These are phyloP conservation scores for Vanderwaltozyma tropicalis DNA, from an alignment of 805 yeast genomes.

Conservation along the genomic window DNA sequence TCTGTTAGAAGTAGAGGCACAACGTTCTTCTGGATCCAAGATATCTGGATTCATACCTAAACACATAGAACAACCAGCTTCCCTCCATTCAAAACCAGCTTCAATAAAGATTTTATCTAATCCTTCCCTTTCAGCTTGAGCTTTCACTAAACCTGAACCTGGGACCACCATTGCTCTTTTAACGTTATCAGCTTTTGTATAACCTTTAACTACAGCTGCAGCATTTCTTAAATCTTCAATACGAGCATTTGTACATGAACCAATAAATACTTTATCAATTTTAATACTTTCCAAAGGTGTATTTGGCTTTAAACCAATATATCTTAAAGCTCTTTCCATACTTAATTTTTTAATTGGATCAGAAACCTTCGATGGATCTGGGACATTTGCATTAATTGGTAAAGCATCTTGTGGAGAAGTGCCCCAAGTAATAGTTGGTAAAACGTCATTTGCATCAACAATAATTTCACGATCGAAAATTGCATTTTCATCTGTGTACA, in stretches of 20 bases:
- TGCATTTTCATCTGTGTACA: constrained; percentile 84
- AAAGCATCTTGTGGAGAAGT: constrained; percentile 98
- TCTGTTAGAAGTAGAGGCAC: constrained; percentile 98
- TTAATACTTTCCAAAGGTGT: constrained; percentile 64
- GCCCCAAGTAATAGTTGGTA: constrained; percentile 99
- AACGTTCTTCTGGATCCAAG: constrained; percentile 86
- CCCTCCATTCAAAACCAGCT: constrained; percentile 98
- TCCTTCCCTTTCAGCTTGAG: constrained; percentile 92
- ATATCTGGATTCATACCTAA: constrained; percentile 99
- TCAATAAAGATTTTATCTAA: constrained; percentile 79
- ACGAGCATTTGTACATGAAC: constrained; percentile 96
- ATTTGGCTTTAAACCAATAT: constrained; percentile 85
- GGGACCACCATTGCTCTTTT: constrained; percentile 87
- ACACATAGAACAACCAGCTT: constrained; percentile 99
- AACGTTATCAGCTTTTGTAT: constrained; percentile 71
- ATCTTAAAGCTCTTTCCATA: constrained; percentile 82
- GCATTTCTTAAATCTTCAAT: constrained; percentile 95
- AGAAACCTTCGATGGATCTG: constrained; percentile 68
- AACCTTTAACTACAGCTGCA: constrained; percentile 85
- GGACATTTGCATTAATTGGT: constrained; percentile 83
- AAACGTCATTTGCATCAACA: constrained; percentile 73
- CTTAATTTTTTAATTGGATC: constrained; percentile 73
- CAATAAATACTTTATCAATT: constrained; percentile 92
- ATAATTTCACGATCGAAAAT: constrained; percentile 73
- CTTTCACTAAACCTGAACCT: constrained; percentile 91